Evolutionary conservation across 305 asterid species (phyloP).

Genomic region (Rubia balearica): DNA sequence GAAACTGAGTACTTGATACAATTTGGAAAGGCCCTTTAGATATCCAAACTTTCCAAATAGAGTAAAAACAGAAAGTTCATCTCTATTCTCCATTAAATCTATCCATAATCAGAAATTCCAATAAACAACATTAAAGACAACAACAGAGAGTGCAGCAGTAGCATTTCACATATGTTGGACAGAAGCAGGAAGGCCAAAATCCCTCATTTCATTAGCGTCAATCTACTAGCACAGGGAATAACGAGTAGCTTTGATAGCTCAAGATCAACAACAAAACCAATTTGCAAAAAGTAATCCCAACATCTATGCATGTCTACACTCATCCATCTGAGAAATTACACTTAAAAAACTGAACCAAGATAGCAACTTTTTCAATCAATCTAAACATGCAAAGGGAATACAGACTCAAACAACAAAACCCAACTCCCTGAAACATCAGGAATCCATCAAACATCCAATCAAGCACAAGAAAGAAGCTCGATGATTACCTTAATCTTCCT

Average conservation of each 20-base stretch:
- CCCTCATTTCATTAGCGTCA: not conserved
- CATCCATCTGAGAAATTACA: not conserved
- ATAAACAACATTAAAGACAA: not conserved
- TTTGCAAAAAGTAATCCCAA: not conserved
- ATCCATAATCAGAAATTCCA: not conserved
- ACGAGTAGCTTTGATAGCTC: slow-evolving; percentile 1
- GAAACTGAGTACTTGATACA: not conserved
- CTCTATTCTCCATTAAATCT: not conserved
- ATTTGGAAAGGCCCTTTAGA: not conserved
- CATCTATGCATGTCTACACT: not conserved
- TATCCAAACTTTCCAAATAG: not conserved
- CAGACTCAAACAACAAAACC: not conserved
- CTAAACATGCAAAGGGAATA: slow-evolving; percentile 6
- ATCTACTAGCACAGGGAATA: not conserved
- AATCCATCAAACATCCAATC: not conserved
- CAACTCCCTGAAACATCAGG: slow-evolving; percentile 3
- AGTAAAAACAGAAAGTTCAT: not conserved
- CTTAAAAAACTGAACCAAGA: slow-evolving; percentile 1
- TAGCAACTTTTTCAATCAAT: slow-evolving; percentile 6
- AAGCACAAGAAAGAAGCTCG: not conserved
- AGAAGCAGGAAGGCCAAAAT: not conserved
- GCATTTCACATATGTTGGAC: not conserved
- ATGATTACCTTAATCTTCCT: slow-evolving; percentile 41
- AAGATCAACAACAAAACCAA: not conserved
- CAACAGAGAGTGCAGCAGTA: slow-evolving; percentile 1